Percentiles rank a stretch among this genome's conserved stretches.
phyloP scores from a whole-genome alignment of 768 basidiomycete genomes.

The Termitomyces titanicus region DNA sequence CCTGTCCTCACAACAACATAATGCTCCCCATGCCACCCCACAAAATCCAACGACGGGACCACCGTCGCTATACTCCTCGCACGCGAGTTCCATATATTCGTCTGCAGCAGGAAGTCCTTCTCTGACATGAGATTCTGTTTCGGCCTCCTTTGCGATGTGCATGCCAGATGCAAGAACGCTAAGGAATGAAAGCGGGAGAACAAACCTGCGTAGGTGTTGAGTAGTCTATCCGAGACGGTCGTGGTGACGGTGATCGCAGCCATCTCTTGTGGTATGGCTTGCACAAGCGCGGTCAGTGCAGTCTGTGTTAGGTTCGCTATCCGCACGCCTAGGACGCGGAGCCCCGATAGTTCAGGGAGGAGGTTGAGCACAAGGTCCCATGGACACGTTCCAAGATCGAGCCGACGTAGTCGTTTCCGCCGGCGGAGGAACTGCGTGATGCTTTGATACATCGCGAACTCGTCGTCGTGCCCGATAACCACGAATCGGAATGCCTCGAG shows the following conservation, averaged over 20 bases:
- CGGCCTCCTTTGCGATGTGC: slow-evolving; percentile 42
- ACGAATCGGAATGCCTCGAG: slow-evolving; percentile 62
- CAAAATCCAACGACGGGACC: slow-evolving; percentile 55
- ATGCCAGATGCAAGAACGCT: slow-evolving; percentile 58
- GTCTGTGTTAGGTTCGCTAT: slow-evolving; percentile 45
- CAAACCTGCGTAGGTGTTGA: slow-evolving; percentile 48
- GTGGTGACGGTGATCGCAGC: slow-evolving; percentile 51
- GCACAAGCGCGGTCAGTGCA: slow-evolving; percentile 35
- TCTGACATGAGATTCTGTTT: slow-evolving; percentile 57
- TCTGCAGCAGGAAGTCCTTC: slow-evolving; percentile 55
- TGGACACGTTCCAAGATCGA: slow-evolving; percentile 64
- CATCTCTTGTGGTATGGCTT: slow-evolving; percentile 42
- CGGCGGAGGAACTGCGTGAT: slow-evolving; percentile 52
- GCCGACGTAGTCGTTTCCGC: slow-evolving; percentile 43
- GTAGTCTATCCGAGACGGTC: slow-evolving; percentile 43
- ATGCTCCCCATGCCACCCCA: slow-evolving; percentile 74
- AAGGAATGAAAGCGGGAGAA: slow-evolving; percentile 49
- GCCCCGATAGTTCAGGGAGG: slow-evolving; percentile 44
- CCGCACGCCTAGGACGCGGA: slow-evolving; percentile 56
- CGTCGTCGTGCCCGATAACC: slow-evolving; percentile 61
- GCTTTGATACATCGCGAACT: slow-evolving; percentile 45
- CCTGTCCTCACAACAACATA: slow-evolving; percentile 53
- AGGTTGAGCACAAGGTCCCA: slow-evolving; percentile 55
- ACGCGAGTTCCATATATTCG: slow-evolving; percentile 49
- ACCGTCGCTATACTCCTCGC: slow-evolving; percentile 47